phyloP scores from a whole-genome alignment of 768 basidiomycete genomes.

The Leccinum ochraceum region DNA sequence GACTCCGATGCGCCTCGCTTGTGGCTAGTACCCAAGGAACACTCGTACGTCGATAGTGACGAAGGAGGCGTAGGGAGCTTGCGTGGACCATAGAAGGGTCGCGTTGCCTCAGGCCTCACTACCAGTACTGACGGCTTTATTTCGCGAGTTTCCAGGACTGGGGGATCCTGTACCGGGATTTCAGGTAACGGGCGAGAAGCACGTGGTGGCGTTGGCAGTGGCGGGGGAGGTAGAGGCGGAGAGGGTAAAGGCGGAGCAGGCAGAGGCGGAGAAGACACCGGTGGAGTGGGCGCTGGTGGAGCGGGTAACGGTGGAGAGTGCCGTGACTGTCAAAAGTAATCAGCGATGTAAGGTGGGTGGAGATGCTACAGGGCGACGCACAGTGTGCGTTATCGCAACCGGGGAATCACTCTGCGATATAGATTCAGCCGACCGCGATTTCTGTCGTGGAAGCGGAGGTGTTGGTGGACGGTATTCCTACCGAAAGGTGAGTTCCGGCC shows the following conservation, averaged over 20 bases:
- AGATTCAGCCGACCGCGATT: slow-evolving; percentile 32
- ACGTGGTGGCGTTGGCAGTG: slow-evolving; percentile 31
- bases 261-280: slow-evolving; percentile 17
- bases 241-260: slow-evolving; percentile 22
- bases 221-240: slow-evolving; percentile 28
- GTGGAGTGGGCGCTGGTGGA: slow-evolving; percentile 14
- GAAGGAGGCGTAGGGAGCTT: slow-evolving; percentile 36
- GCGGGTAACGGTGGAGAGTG: slow-evolving; percentile 26
- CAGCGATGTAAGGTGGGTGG: slow-evolving; percentile 3
- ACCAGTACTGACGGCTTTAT: slow-evolving; percentile 13
- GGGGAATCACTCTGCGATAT: slow-evolving; percentile 35
- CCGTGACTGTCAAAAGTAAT: slow-evolving; percentile 22
- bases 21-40: slow-evolving; percentile 14
- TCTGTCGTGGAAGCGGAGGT: slow-evolving; percentile 48
- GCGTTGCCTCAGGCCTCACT: slow-evolving; percentile 21
- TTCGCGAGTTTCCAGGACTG: slow-evolving; percentile 18
- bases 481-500: slow-evolving; percentile 5
- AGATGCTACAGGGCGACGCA: slow-evolving; percentile 13
- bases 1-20: slow-evolving; percentile 23
- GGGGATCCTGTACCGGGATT: slow-evolving; percentile 27
- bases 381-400: slow-evolving; percentile 28
- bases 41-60: slow-evolving; percentile 29
- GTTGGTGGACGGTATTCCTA: slow-evolving; percentile 62
- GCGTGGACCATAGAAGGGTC: slow-evolving; percentile 26
- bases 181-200: slow-evolving; percentile 31